Evolutionary conservation across 148 eudicot species (phyloP).

Genomic region (Dianthus caryophyllus): DNA sequence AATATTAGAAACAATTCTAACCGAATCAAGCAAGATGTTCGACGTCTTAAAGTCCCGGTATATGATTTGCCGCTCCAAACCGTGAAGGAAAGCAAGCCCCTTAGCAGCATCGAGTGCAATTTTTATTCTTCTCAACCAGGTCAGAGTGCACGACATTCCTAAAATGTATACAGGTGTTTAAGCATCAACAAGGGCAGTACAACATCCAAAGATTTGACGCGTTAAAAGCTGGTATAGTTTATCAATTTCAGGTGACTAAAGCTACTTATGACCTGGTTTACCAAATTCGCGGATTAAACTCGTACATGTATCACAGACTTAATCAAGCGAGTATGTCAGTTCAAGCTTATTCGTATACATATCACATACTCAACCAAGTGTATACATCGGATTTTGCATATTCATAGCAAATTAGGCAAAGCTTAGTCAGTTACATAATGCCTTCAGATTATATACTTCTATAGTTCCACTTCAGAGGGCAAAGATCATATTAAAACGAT

Average conservation of each 20-base stretch:
- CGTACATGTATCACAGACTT: too few species aligned
- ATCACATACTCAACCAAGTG: too few species aligned
- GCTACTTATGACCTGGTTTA: too few species aligned
- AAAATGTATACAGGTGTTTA: too few species aligned
- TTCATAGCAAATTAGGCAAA: not conserved
- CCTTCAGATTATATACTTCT: not conserved
- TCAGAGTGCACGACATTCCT: conserved; percentile 69
- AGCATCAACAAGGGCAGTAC: not conserved
- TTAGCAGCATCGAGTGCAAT: conserved; percentile 82
- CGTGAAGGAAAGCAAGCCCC: conserved; percentile 83
- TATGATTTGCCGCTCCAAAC: conserved; percentile 60
- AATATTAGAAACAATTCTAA: conserved; percentile 12
- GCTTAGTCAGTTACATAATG: not conserved
- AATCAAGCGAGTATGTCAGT: too few species aligned
- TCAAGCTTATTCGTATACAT: too few species aligned
- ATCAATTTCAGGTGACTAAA: not conserved
- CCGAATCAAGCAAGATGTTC: conserved; percentile 74
- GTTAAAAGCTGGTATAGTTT: not conserved
- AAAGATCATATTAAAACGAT: not conserved
- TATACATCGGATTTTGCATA: too few species aligned
- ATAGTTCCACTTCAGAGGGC: not conserved
- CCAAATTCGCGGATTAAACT: too few species aligned
- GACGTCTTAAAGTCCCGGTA: conserved; percentile 88
- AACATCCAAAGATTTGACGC: not conserved
- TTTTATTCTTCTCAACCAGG: conserved; percentile 76